Evolutionary conservation across 441 rosid species (phyloP).

Genomic region (Oxalis stricta): DNA sequence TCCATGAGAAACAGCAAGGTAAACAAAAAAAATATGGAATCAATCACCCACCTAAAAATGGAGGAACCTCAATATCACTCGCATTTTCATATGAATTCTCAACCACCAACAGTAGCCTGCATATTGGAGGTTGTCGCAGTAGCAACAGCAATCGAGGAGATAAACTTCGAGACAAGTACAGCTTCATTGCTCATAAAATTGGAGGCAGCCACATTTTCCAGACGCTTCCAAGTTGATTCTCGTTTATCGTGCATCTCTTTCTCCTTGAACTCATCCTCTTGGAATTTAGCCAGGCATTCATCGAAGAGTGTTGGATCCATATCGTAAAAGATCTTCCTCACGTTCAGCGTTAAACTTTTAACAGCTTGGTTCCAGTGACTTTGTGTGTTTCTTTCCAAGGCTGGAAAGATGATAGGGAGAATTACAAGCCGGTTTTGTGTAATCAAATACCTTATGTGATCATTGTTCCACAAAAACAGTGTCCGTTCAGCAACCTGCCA

Average conservation of each 20-base stretch:
- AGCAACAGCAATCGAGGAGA: slow-evolving; percentile 40
- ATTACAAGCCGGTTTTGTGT: slow-evolving; percentile 49
- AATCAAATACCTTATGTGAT: slow-evolving; percentile 66
- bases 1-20: too few relatives aligned
- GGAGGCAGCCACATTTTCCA: slow-evolving; percentile 68
- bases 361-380: slow-evolving; percentile 92
- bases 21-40: too few relatives aligned
- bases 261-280: slow-evolving; percentile 51
- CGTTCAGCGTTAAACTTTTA: slow-evolving; percentile 72
- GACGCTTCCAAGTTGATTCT: slow-evolving; percentile 52
- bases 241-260: slow-evolving; percentile 36
- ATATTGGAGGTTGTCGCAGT: slow-evolving; percentile 28
- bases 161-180: slow-evolving; percentile 40
- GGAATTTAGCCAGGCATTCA: slow-evolving; percentile 50
- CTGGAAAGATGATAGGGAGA: slow-evolving; percentile 70
- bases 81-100: too few relatives aligned
- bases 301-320: slow-evolving; percentile 57
- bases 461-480: slow-evolving; percentile 86
- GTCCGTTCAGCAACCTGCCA: slow-evolving; percentile 90
- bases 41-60: too few relatives aligned
- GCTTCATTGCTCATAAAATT: slow-evolving; percentile 47
- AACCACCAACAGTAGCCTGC: slow-evolving; percentile 25
- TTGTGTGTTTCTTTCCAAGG: slow-evolving; percentile 57
- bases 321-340: slow-evolving; percentile 62
- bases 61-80: too few relatives aligned